Base-by-base conservation (phyloP, 2,329 filamentous ascomycete species). In the Hymenoscyphus fraxineus region DNA sequence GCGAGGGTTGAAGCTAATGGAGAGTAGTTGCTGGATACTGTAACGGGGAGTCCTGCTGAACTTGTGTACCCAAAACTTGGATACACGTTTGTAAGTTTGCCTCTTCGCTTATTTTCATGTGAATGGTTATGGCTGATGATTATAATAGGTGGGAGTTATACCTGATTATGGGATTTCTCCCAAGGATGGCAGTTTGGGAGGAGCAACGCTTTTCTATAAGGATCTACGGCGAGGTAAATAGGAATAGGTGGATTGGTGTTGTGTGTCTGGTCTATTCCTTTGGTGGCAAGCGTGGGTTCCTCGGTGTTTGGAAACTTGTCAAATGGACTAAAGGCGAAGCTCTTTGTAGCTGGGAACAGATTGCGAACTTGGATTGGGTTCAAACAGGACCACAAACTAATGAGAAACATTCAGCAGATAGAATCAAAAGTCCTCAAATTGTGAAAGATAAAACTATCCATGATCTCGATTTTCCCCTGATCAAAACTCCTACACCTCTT, bases 61-160 rank as follows among this genome's bases (percentile, higher is more conserved):
- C 66, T 74, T 9, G 77, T 86, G 6, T 88, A 83, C 74, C 80
- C 77, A 38, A 81, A 78, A 63, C 76, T 88, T n/a, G 85, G 84
- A 4, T 89, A 86, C 70, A 76, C 75, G 9, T 80, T 83, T 72
- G 74, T 83, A 56, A 60, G 62, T 58, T 27, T 51, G 19, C n/a
- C 2, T 6, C 44, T 3, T 39, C 27, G 19, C 22, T 27, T 31
- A 10, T 22, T 35, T 35, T 35, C 35, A 10, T 27, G 13, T 1
- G 4, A 32, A 22, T 0, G 10, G 10, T 60, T 7, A 39, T 39
- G 57, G 41, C 16, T 51, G 10, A 60, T 19, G 22, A 12, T 12
- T 35, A 2, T 15, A 16, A 59, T 51, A 51, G 61, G 7, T 59
- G 19, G 61, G 61, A 2, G 19, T 59, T 19, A 27, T 63, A 54